Evolutionary conservation across 2,329 filamentous ascomycete genomes (phyloP), one percentile per base, ranked within the genome.

Genomic region (Botryotinia convoluta): DNA sequence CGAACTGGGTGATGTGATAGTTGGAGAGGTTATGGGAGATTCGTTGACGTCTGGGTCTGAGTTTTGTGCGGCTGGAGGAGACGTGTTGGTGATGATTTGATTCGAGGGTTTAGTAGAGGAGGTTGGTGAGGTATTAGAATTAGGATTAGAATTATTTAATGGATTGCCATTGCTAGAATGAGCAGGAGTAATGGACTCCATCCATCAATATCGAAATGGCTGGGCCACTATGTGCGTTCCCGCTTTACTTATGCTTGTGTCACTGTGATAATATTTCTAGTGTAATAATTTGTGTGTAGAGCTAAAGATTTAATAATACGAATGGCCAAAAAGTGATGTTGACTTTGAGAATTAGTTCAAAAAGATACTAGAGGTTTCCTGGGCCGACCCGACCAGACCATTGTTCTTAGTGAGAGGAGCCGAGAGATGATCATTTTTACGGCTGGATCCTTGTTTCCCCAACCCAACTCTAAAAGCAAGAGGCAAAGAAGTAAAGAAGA

Each of bases 121-220:
- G 10, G 35, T 32, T 57, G 60, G 37, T 4, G 26, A 62, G 35
- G 14, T 20, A 22, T 57, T 22, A 54, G 35, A 18, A 20, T 54
- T 54, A 54, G 35, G 0, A 42, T 42, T 68, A 29, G 64, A 2
- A 10, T 48, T 51, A 37, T 37, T 65, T 51, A 65, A 44, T 44
- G 26, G 3, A 35, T 63, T 72, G 72, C 70, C 74, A 75, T 75
- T 74, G 74, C 71, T 77, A 65, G 70, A 60, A 59, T 68, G 73
- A 42, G 68, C 63, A 67, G n/a, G 54, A 59, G 65, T 74, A 48
- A 71, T 72, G 54, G 75, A 73, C 75, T 79, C 79, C 78, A 80
- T 80, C 78, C 79, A 80, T 79, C 73, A 76, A 78, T 39, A 68
- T 72, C 35, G 62, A 73, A 71, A 54, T 51, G 65, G 71, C 76